phyloP scores from a whole-genome alignment of 305 asterid species.

The Lippia alba region DNA sequence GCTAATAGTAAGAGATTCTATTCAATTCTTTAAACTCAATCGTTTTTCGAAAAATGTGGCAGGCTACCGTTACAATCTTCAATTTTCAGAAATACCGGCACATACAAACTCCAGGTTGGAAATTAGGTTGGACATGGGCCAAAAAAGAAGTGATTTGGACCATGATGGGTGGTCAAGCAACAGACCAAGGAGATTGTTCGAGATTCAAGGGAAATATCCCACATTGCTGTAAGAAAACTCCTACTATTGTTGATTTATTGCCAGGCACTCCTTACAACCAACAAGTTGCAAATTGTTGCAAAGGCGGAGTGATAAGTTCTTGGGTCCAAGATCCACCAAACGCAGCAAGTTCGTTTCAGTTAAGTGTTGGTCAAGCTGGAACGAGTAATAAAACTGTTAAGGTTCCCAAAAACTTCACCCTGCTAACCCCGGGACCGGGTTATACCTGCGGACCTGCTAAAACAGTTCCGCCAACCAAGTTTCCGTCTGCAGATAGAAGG shows the following conservation, averaged over 20 bases:
- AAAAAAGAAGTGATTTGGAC: conserved; percentile 65
- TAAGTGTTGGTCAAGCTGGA: conserved; percentile 63
- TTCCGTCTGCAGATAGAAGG: conserved; percentile 47
- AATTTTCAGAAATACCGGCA: conserved; percentile 70
- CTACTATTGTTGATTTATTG: conserved; percentile 60
- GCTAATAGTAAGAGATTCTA: no score
- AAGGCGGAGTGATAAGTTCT: conserved; percentile 62
- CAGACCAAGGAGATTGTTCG: conserved; percentile 80
- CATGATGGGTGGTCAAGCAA: conserved; percentile 62
- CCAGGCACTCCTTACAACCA: conserved; percentile 60
- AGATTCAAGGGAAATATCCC: conserved; percentile 56
- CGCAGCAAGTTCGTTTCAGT: conserved; percentile 55
- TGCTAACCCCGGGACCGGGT: conserved; percentile 60
- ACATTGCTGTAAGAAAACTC: conserved; percentile 61
- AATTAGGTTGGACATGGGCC: conserved; percentile 68
- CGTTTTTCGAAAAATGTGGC: conserved; percentile 17
- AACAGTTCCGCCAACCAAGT: conserved; percentile 50
- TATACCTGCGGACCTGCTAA: conserved; percentile 65
- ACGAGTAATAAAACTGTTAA: conserved; percentile 54
- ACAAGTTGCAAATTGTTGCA: conserved; percentile 65
- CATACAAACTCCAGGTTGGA: conserved; percentile 66
- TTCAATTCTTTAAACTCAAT: background rate
- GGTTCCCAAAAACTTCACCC: conserved; percentile 61
- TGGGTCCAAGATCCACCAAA: conserved; percentile 57
- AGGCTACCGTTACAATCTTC: conserved; percentile 58